Evolutionary conservation across 2,329 filamentous ascomycete species (phyloP).

Genomic region (Bipolaris victoriae): DNA sequence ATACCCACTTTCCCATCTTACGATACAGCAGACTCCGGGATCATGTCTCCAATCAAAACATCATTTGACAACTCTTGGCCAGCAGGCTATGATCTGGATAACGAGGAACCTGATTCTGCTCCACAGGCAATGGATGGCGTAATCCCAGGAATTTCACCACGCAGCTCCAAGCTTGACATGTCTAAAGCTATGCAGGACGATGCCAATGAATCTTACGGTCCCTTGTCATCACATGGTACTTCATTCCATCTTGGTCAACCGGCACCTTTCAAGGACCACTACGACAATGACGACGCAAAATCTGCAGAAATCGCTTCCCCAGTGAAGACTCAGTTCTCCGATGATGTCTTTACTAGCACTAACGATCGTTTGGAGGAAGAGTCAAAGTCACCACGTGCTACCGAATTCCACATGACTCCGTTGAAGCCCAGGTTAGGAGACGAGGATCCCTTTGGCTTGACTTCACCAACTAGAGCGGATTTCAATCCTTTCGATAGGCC

Average conservation of each 20-base stretch:
- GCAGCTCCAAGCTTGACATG: conserved; percentile 31
- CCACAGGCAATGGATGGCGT: conserved; percentile 19
- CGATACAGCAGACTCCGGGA: conserved; percentile 23
- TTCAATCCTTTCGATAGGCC: conserved; percentile 44
- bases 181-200: conserved; percentile 11
- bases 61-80: conserved; percentile 43
- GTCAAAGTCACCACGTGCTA: conserved; percentile 41
- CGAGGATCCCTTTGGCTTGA: conserved; percentile 47
- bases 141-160: conserved; percentile 32
- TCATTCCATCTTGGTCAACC: conserved; percentile 21
- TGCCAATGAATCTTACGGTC: conserved; percentile 24
- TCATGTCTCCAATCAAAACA: conserved; percentile 39
- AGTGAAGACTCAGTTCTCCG: conserved; percentile 46
- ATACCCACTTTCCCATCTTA: conserved; percentile 25
- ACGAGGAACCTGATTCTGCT: conserved; percentile 15
- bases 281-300: conserved; percentile 1
- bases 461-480: conserved; percentile 51
- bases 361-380: conserved; percentile 47
- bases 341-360: conserved; percentile 33
- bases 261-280: conserved; percentile 1
- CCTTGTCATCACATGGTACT: conserved; percentile 30
- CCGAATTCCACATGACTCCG: conserved; percentile 49
- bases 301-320: conserved; percentile 47
- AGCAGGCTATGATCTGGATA: conserved; percentile 30
- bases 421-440: conserved; percentile 41